Base-by-base conservation (phyloP, 192 early-diverging fungal species). In the Helicostylum pulchrum region DNA sequence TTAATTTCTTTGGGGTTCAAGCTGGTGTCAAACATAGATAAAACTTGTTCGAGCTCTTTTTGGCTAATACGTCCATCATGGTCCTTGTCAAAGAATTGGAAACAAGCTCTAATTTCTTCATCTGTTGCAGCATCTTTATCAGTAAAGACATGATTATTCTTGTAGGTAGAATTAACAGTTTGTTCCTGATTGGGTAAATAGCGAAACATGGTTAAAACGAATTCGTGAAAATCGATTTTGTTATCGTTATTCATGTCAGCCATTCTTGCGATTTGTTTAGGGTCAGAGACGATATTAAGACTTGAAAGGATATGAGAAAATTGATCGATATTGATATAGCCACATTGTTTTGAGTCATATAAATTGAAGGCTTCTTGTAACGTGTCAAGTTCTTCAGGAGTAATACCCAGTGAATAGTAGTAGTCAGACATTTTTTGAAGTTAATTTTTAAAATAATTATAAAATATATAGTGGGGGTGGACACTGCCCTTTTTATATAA, bases 141-240 rank as follows among this genome's bases (percentile, higher is more conserved):
- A 17, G 31, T 36, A 17, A 36, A 56, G 17, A 39, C 31, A 56
- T 56, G 30, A 39, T 56, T 34, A 6, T 26, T 9, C 0, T 17
- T 32, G 10, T 56, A 56, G 2, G 8, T 3, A 20, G 31, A 15
- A 19, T 32, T 36, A 10, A 39, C 36, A 9, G 32, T 17, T 42
- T 55, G 51, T 17, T 47, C 43, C 6, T 42, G 15, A n/a, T 60
- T 14, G 7, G 58, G 58, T 14, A 61, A 26, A 49, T 52, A 46
- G 6, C 52, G 58, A 31, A 26, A 31, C 57, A 68, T 55, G 8
- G 67, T 51, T 2, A 21, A 21, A 20, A 55, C 60, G 47, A 70
- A 70, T 45, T 70, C 68, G 46, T 70, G 53, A 58, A 70, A 70
- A 36, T 63, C 62, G 51, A 70, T 70, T 21, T 56, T 43, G 23